Evolutionary conservation across 371 early-diverging fungal genomes (phyloP), one percentile per base, ranked within the genome.

Genomic region (Haplosporangium sp.): DNA sequence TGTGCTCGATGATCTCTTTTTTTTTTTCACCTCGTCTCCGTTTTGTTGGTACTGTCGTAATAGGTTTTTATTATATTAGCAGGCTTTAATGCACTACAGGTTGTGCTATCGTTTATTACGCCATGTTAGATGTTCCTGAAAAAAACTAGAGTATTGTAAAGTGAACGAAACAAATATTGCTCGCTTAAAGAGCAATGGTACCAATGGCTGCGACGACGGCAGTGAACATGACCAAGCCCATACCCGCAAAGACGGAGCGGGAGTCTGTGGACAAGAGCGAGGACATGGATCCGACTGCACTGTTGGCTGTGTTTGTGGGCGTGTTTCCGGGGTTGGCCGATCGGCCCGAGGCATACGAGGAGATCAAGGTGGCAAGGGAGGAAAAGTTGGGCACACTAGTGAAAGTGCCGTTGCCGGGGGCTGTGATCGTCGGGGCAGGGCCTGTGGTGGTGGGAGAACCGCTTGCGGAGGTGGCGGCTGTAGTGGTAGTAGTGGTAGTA

Each of bases 151-250:
- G 29, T 29, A 29, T 29, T 29, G 29, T 29, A 29, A 29, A 29
- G 29, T 29, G 29, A 29, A 29, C 29, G 29, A 52, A 52, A 12
- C 23, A 20, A 41, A 23, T 36, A 7, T 62, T 16, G 16, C 59
- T 43, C 12, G 12, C 42, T 59, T 67, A 67, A 29, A 67, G 21
- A 16, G 16, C 20, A 37, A 60, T 18, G 9, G 67, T 67, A 20
- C 69, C 69, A 21, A 62, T n/a, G 12, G 63, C 69, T 1, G 69
- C 62, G 42, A 69, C 14, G 37, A 62, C 18, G 13, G 67, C 38
- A 10, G 60, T 67, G 23, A 45, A 42, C 29, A 58, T n/a, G 46
- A 53, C 57, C 50, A 69, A 21, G 18, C 41, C 59, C 57, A 69
- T 18, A 23, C 69, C 69, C 4, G 59, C 38, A 58, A 69, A 11